A percentile compares a stretch with the other conserved stretches of the same genome.
Evolutionary conservation across 768 basidiomycete genomes (phyloP).

Genomic region (Boletus reticulatus): DNA sequence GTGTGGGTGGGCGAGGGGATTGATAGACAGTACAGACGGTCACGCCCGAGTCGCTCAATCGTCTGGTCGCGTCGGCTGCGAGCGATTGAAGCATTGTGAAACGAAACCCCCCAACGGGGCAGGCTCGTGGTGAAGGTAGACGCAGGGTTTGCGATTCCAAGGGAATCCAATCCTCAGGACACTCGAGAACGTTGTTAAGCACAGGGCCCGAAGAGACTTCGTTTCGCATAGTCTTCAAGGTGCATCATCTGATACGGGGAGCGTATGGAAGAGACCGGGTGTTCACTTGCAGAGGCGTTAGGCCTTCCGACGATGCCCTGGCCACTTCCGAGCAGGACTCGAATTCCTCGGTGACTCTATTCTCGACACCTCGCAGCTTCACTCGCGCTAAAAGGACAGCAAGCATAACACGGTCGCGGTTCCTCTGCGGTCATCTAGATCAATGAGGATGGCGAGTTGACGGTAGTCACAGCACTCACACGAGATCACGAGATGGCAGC

Average conservation of each 20-base stretch:
- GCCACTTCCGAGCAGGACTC: slow-evolving; percentile 89
- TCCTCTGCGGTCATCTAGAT: too few species aligned
- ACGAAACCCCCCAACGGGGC: slow-evolving; percentile 77
- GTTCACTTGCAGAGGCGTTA: slow-evolving; percentile 32
- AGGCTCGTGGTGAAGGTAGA: slow-evolving; percentile 81
- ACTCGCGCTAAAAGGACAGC: slow-evolving; percentile 89
- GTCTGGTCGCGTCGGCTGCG: too few species aligned
- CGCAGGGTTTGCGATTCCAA: slow-evolving; percentile 57
- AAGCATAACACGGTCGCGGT: slow-evolving; percentile 88
- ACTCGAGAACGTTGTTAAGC: slow-evolving; percentile 54
- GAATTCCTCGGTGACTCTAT: slow-evolving; percentile 76
- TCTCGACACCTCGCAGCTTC: slow-evolving; percentile 78
- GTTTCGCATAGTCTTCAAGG: slow-evolving; percentile 67
- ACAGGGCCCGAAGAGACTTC: slow-evolving; percentile 79
- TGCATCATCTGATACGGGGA: slow-evolving; percentile 67
- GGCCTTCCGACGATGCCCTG: slow-evolving; percentile 52
- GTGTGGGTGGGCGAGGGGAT: too few species aligned
- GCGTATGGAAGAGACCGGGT: slow-evolving; percentile 46
- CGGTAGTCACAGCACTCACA: too few species aligned
- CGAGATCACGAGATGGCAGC: too few species aligned
- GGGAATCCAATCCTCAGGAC: slow-evolving; percentile 66
- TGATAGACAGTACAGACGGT: too few species aligned
- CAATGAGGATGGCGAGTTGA: too few species aligned
- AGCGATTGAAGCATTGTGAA: too few species aligned
- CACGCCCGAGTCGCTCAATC: too few species aligned